These are phyloP conservation scores for Naganishia sp. DNA, from an alignment of 1,284 basidiomycete species.

Conservation along the genomic window DNA sequence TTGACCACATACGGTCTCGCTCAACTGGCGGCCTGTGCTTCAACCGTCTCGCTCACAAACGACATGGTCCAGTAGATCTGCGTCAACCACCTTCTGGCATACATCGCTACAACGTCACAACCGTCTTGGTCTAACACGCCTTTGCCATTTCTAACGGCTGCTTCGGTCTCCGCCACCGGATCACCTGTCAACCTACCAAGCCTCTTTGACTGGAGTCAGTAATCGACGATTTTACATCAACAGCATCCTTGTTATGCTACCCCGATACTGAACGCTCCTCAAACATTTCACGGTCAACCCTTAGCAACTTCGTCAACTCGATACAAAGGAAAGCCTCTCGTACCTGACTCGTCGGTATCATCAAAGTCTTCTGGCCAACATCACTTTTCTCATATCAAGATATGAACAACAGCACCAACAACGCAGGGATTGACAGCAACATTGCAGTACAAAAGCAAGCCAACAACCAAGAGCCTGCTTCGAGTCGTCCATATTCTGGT, in stretches of 20 bases:
- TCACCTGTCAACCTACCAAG: background rate
- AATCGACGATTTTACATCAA: slow-evolving; percentile 4
- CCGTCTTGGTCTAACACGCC: too few species aligned
- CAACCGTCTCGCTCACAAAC: too few species aligned
- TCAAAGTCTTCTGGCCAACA: background rate
- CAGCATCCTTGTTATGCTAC: slow-evolving; percentile 30
- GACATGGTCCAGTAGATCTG: too few species aligned
- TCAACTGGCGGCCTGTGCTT: too few species aligned
- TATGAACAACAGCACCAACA: slow-evolving; percentile 19
- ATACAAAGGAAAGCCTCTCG: slow-evolving; percentile 4
- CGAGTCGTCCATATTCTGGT: slow-evolving; percentile 4
- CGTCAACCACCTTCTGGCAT: too few species aligned
- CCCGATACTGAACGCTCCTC: slow-evolving; percentile 13
- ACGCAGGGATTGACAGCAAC: slow-evolving; percentile 2
- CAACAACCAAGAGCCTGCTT: background rate
- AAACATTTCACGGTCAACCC: background rate
- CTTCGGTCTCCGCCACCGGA: too few species aligned
- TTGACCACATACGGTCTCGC: too few species aligned
- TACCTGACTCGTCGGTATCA: background rate
- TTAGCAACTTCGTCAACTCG: too few species aligned
- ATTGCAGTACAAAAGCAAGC: background rate
- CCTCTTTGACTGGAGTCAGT: background rate
- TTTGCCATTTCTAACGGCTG: too few species aligned
- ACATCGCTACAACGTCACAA: too few species aligned
- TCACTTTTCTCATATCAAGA: background rate